Evolutionary conservation across 495 filamentous ascomycete species (phyloP).

Genomic region (Neurospora sp.): DNA sequence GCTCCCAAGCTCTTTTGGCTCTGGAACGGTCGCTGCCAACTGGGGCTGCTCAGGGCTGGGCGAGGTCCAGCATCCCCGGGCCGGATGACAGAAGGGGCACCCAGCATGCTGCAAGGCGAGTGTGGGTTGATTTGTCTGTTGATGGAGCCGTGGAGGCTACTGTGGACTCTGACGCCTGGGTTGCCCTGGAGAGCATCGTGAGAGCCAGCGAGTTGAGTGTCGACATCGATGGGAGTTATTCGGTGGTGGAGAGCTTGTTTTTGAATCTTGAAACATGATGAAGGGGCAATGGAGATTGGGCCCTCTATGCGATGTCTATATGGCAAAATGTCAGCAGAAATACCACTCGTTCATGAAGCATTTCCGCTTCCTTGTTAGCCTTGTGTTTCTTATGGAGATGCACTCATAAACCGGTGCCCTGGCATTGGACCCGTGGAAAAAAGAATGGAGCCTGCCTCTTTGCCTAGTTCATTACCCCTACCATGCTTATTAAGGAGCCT

Average conservation of each 20-base stretch:
- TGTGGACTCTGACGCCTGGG: conserved; percentile 4
- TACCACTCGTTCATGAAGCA: neutral
- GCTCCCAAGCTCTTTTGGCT: conserved; percentile 14
- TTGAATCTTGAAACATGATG: neutral
- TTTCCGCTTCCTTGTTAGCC: neutral
- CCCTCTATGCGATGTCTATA: neutral
- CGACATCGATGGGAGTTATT: neutral
- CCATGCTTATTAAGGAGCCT: neutral
- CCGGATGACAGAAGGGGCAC: neutral
- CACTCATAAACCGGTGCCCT: neutral
- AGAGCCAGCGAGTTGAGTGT: neutral
- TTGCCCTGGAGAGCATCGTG: neutral
- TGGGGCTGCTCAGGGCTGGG: neutral
- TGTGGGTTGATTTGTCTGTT: conserved; percentile 1
- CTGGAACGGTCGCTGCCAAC: neutral
- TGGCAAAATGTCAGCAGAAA: neutral
- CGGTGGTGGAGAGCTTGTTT: neutral
- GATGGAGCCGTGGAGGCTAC: neutral
- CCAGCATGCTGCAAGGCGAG: neutral
- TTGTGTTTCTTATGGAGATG: neutral
- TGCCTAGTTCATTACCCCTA: neutral
- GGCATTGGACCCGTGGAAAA: neutral
- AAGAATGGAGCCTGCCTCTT: neutral
- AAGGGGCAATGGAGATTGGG: neutral
- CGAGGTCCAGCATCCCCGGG: conserved; percentile 4